phyloP scores from a whole-genome alignment of 202 grass and related monocot genomes.

The Brachypodium distachyon region DNA sequence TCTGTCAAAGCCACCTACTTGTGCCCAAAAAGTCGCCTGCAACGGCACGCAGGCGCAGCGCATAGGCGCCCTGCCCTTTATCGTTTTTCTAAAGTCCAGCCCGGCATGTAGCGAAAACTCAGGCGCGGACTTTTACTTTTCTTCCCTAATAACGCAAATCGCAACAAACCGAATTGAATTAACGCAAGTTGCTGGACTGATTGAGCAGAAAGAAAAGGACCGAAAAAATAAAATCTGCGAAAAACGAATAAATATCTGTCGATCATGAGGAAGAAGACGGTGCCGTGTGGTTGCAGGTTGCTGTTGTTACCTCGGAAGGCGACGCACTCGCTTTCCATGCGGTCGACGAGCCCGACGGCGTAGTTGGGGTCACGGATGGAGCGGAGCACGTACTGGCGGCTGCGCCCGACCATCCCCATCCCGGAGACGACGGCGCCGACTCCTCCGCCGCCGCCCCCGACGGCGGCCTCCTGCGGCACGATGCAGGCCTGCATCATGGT shows the following conservation, averaged over 20 bases:
- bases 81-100: slow-evolving; percentile 23
- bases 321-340: slow-evolving; percentile 89
- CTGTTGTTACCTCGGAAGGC: slow-evolving; percentile 58
- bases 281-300: background rate
- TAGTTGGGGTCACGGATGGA: slow-evolving; percentile 96
- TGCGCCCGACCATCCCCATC: slow-evolving; percentile 24
- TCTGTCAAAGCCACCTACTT: background rate
- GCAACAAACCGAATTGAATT: background rate
- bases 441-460: slow-evolving; percentile 12
- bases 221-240: background rate
- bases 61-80: no score
- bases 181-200: background rate
- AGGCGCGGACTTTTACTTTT: slow-evolving; percentile 32
- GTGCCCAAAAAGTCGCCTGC: slow-evolving; percentile 16
- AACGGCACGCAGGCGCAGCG: background rate
- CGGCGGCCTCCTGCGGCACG: slow-evolving; percentile 48
- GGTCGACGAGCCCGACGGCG: slow-evolving; percentile 77
- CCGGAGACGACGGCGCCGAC: background rate
- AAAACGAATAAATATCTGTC: background rate
- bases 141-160: background rate
- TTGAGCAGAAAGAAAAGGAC: background rate
- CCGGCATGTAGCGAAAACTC: slow-evolving; percentile 31
- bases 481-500: slow-evolving; percentile 78
- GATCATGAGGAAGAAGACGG: background rate
- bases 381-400: slow-evolving; percentile 71